phyloP scores from a whole-genome alignment of 257 asterid genomes.

The Nicotiana undulata region DNA sequence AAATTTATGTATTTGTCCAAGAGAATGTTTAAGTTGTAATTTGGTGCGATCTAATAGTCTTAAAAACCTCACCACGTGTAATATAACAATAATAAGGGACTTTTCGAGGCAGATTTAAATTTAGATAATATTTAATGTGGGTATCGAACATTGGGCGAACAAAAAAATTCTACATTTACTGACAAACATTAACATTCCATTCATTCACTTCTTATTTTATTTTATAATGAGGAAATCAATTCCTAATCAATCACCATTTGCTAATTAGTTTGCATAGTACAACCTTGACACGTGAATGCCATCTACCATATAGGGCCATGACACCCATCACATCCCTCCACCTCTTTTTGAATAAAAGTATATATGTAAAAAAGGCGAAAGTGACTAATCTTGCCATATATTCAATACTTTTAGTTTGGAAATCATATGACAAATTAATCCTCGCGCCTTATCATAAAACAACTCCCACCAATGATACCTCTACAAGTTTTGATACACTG shows the following conservation, averaged over 20 bases:
- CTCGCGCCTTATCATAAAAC: background rate
- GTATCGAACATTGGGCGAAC: rapidly evolving
- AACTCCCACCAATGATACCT: background rate
- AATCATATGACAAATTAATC: background rate
- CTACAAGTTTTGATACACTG: background rate
- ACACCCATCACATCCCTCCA: background rate
- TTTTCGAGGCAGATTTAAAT: too few species aligned
- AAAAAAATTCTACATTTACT: too few species aligned
- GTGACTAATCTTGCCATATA: background rate
- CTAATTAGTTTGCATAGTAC: background rate
- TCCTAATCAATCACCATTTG: background rate
- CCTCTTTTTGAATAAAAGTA: background rate
- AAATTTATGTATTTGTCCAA: too few species aligned
- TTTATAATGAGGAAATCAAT: too few species aligned
- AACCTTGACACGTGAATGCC: background rate
- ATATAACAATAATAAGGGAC: too few species aligned
- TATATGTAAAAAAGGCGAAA: background rate
- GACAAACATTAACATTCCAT: too few species aligned
- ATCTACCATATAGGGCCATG: background rate
- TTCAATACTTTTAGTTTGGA: background rate
- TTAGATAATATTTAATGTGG: too few species aligned
- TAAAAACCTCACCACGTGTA: too few species aligned
- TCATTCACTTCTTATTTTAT: too few species aligned
- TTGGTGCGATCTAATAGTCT: too few species aligned
- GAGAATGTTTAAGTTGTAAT: too few species aligned